Evolutionary conservation across 2,329 filamentous ascomycete genomes (phyloP), one percentile per base, ranked within the genome.

Genomic region (Conoideocrella luteorostrata): DNA sequence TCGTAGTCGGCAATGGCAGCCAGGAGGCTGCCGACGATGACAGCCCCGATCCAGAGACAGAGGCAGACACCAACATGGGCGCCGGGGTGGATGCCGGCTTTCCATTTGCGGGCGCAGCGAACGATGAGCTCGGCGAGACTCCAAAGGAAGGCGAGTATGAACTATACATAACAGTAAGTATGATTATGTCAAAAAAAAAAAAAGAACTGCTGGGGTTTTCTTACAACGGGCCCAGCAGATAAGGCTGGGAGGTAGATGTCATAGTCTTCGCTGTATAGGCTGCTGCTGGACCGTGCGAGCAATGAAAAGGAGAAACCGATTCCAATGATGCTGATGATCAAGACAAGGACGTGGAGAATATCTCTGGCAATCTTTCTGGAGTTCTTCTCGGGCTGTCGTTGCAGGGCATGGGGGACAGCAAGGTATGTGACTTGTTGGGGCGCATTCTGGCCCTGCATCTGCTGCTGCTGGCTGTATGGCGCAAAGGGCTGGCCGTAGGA

Each of bases 11-110:
- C 34, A 9, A 53, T 45, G 15, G 53, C 46, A 18, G 47, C 41
- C 35, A 59, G 47, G 20, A 60, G 34, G 36, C 49, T 55, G 26
- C 57, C 56, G 3, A 59, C 45, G 11, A 58, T 22, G 29, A 54
- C 36, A n/a, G 58, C 54, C 18, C 54, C 45, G 6, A 72, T 49
- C 62, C 65, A 71, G 43, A 72, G 55, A 47, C 71, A 39, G 3
- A 73, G 65, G 24, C 64, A 65, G 12, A 69, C 32, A 41, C 54
- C 66, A 26, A 73, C 65, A 37, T 72, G 68, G 7, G 63, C 64
- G 21, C 67, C 69, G 1, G 70, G 68, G 41, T 69, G 66, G 17
- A 72, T 66, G 29, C 66, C 64, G 4, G 49, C 49, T 20, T 59
- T 53, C 39, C 52, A 57, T 6, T 56, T 59, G 29, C 64, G 64